These are phyloP conservation scores for Torulaspora microellipsoides DNA, from an alignment of 805 yeast species.

Conservation along the genomic window DNA sequence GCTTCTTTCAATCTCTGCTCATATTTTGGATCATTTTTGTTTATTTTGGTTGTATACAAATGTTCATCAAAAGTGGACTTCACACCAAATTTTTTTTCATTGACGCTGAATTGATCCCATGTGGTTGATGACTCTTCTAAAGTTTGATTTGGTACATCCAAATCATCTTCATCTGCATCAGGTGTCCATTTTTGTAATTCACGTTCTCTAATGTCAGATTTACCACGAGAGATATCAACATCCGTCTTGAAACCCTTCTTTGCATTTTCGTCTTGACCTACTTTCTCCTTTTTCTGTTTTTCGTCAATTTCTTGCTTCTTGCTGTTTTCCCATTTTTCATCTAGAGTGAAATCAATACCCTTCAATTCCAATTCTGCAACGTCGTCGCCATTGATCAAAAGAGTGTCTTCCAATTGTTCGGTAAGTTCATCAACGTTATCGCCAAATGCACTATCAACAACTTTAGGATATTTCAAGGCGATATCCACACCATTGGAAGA, in stretches of 20 bases:
- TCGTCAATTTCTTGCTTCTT: constrained; percentile 11
- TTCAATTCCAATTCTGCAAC: constrained; percentile 40
- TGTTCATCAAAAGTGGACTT: constrained; percentile 78
- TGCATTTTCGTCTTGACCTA: constrained; percentile 4
- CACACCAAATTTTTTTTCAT: constrained; percentile 83
- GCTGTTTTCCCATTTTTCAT: constrained; percentile 20
- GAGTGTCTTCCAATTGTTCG: constrained; percentile 22
- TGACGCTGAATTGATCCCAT: constrained; percentile 97
- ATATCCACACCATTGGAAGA: constrained; percentile 50
- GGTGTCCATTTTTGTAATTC: constrained; percentile 85
- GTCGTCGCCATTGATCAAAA: constrained; percentile 33
- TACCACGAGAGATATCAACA: constrained; percentile 63
- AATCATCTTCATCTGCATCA: constrained; percentile 39
- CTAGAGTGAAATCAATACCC: constrained; percentile 28
- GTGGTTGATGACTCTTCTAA: constrained; percentile 36
- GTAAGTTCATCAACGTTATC: constrained; percentile 34
- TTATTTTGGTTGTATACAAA: constrained; percentile 74
- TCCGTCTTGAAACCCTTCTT: constrained; percentile 65
- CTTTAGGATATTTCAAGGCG: constrained; percentile 49
- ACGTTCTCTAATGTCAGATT: constrained; percentile 49
- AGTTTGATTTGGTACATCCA: constrained; percentile 17
- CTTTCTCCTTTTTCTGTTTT: constrained; percentile 6
- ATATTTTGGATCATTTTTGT: constrained; percentile 71
- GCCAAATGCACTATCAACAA: constrained; percentile 35
- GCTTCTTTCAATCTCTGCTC: constrained; percentile 62